Base-by-base conservation (phyloP, 1,139 yeast genomes). In the Dujonia santamariae region DNA sequence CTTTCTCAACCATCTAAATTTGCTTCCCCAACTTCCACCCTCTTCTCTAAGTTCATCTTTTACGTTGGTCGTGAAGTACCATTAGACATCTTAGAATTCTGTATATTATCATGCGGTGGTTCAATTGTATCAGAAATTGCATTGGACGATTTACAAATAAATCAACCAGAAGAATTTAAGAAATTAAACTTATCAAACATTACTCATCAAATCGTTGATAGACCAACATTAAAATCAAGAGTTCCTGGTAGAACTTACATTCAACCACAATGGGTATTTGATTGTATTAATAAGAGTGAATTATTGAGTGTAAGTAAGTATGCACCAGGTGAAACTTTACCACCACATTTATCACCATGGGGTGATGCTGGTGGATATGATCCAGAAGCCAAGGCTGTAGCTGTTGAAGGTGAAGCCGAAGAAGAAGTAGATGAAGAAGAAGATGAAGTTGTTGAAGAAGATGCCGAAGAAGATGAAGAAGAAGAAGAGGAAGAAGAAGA, bases 341-440 rank as follows among this genome's bases (percentile, higher is more conserved):
- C 97, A 31, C 97, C 98, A 28, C 98, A 92, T 62, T 73, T 94
- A 54, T 85, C 96, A 37, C 99, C 99, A 67, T 92, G 98, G 97
- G 97, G 97, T 47, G 97, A 92, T 64, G 78, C 90, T 37, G 87
- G 85, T 49, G 85, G 82, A 36, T 92, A 92, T 61, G 79, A 90
- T 61, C 98, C 98, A 47, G 80, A 72, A 38, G 84, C 78, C 17
- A 64, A 56, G 21, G 44, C 53, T 7, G 59, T 47, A 21, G 65
- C 53, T 19, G 66, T 47, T 7, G 67, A 47, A 4, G 72, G 47
- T 12, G 73, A 56, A 8, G 72, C 52, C 9, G 72, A 53, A 19
- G 78, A 56, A 4, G 78, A 56, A 9, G 85, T 61, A 18, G 77
- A 56, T 3, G 80, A 60, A 21, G 78, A 59, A 4, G 79, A 59